These are phyloP conservation scores for Sclerotinia trifoliorum DNA, from an alignment of 2,329 filamentous ascomycete species.

Conservation along the genomic window DNA sequence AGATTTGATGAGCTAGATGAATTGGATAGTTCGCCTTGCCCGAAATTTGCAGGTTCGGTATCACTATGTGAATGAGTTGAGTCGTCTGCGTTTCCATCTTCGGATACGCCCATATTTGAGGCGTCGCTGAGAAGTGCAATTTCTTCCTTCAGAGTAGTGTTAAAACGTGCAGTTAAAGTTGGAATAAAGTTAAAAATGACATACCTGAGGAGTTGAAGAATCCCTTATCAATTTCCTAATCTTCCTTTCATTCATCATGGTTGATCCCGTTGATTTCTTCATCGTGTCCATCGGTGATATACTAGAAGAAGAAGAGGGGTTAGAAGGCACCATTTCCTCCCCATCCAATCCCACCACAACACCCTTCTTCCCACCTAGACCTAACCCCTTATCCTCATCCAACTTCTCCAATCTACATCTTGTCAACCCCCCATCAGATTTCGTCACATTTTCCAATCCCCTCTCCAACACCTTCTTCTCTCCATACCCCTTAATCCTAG, in stretches of 20 bases:
- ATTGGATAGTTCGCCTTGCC: constrained; percentile 5
- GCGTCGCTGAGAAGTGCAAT: constrained; percentile 29
- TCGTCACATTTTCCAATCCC: constrained; percentile 47
- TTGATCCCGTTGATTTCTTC: constrained; percentile 13
- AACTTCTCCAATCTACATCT: constrained; percentile 46
- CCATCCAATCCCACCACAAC: constrained; percentile 18
- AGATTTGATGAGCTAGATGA: neutral
- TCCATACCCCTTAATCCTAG: constrained; percentile 29
- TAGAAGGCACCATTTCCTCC: constrained; percentile 1
- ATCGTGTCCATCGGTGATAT: neutral
- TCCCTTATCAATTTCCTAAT: constrained; percentile 24
- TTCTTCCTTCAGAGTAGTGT: constrained; percentile 7
- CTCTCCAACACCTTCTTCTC: constrained; percentile 42
- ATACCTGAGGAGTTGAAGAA: constrained; percentile 21
- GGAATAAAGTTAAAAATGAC: neutral
- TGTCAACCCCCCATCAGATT: constrained; percentile 49
- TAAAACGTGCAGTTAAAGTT: neutral
- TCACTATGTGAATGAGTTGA: constrained; percentile 24
- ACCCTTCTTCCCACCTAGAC: neutral
- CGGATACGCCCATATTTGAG: constrained; percentile 27
- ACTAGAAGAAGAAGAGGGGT: neutral
- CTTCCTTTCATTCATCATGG: constrained; percentile 22
- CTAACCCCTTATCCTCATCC: constrained; percentile 29
- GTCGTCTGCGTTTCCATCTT: constrained; percentile 28
- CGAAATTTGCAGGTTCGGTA: constrained; percentile 19